phyloP scores from a whole-genome alignment of 78 protist species.

The Dictyostelium purpureum region DNA sequence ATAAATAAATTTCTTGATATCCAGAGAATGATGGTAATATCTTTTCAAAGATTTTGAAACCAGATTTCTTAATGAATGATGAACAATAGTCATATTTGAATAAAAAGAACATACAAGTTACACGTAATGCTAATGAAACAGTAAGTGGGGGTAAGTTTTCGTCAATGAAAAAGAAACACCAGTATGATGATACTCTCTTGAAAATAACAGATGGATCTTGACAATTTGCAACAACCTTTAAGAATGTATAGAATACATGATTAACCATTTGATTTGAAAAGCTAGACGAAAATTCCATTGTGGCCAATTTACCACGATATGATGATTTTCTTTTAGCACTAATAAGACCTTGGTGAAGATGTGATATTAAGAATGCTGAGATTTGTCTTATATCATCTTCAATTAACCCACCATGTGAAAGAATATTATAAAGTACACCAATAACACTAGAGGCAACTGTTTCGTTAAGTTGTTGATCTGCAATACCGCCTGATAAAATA shows the following conservation, averaged over 20 bases:
- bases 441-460: conserved; percentile 16
- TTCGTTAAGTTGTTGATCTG: background rate
- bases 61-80: conserved; percentile 50
- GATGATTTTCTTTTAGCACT: background rate
- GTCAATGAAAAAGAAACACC: conserved; percentile 68
- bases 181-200: conserved; percentile 37
- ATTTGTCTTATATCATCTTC: conserved; percentile 55
- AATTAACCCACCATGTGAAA: conserved; percentile 6
- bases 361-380: conserved; percentile 27
- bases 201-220: conserved; percentile 37
- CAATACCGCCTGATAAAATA: background rate
- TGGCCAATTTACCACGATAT: background rate
- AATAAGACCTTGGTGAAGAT: background rate
- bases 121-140: conserved; percentile 32
- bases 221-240: conserved; percentile 12
- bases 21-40: conserved; percentile 19
- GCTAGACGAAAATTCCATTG: background rate
- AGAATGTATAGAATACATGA: conserved; percentile 44
- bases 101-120: conserved; percentile 27
- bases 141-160: conserved; percentile 50
- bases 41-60: conserved; percentile 43
- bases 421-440: conserved; percentile 26
- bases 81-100: conserved; percentile 36
- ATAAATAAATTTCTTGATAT: conserved; percentile 47
- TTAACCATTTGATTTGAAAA: conserved; percentile 17